These are phyloP conservation scores for Lolium perenne DNA, from an alignment of 176 grass and related monocot genomes.

Conservation along the genomic window DNA sequence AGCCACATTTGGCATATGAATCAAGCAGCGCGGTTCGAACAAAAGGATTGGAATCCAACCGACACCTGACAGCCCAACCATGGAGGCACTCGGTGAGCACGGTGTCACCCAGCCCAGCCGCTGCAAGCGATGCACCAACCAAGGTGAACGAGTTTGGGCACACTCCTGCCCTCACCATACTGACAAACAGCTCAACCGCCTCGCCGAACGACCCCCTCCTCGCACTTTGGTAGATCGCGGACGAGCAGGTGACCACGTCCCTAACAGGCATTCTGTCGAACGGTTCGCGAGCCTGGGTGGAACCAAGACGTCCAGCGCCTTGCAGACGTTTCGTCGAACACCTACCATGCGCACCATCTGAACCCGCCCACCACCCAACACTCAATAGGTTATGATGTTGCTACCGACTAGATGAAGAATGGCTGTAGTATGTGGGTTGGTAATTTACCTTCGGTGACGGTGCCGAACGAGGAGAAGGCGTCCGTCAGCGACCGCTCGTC, in stretches of 20 bases:
- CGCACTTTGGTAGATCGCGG: constrained; percentile 48
- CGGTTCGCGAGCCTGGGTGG: constrained; percentile 22
- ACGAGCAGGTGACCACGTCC: constrained; percentile 55
- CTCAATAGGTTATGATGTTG: constrained; percentile 34
- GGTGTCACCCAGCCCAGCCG: constrained; percentile 37
- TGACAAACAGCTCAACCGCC: constrained; percentile 45
- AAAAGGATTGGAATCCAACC: constrained; percentile 56
- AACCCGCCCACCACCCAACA: constrained; percentile 31
- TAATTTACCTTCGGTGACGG: constrained; percentile 76
- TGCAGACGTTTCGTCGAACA: constrained; percentile 40
- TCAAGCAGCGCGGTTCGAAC: constrained; percentile 59
- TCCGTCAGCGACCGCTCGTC: constrained; percentile 88
- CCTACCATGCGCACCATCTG: constrained; percentile 40
- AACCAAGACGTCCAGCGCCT: not conserved
- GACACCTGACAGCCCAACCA: constrained; percentile 57
- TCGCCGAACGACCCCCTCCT: constrained; percentile 37
- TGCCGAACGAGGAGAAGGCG: constrained; percentile 81
- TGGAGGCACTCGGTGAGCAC: constrained; percentile 52
- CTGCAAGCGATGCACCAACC: constrained; percentile 46
- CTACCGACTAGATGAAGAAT: constrained; percentile 32
- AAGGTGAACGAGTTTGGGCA: constrained; percentile 68
- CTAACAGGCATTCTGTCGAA: constrained; percentile 54
- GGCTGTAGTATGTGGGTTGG: not conserved
- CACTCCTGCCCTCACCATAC: constrained; percentile 50
- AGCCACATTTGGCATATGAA: constrained; percentile 63